Conservation (phyloP, 768 basidiomycete species). For the Auriscalpium orientale region DNA sequence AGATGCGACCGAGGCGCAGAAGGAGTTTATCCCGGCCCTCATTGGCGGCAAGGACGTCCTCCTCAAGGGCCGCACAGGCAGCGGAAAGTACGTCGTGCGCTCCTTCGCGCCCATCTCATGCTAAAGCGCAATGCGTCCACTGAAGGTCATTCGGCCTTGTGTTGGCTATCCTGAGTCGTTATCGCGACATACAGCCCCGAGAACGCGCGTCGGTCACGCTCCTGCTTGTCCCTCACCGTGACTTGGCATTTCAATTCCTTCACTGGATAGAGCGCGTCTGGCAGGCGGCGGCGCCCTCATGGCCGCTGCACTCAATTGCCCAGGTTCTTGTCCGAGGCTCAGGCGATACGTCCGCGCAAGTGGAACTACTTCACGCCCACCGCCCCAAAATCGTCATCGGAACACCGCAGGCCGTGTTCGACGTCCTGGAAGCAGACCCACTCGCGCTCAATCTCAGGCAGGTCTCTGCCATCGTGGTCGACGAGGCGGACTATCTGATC, state of each 20-base stretch:
- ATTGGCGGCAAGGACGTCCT: slow-evolving; percentile 51
- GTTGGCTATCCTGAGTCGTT: slow-evolving; percentile 57
- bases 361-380: slow-evolving; percentile 16
- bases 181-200: slow-evolving; percentile 21
- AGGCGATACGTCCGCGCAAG: slow-evolving; percentile 26
- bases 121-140: neutral
- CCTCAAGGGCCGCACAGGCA: slow-evolving; percentile 65
- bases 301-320: slow-evolving; percentile 35
- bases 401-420: slow-evolving; percentile 63
- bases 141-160: slow-evolving; percentile 65
- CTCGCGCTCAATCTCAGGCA: slow-evolving; percentile 36
- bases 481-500: slow-evolving; percentile 71
- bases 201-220: slow-evolving; percentile 3
- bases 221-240: slow-evolving; percentile 10
- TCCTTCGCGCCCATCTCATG: neutral
- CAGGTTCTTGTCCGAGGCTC: slow-evolving; percentile 58
- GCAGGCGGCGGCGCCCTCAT: neutral
- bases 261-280: slow-evolving; percentile 7
- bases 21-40: slow-evolving; percentile 54
- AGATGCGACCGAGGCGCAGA: slow-evolving; percentile 53
- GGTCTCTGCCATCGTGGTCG: slow-evolving; percentile 57
- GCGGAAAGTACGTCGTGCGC: slow-evolving; percentile 57
- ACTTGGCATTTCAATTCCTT: slow-evolving; percentile 8
- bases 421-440: slow-evolving; percentile 39
- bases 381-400: slow-evolving; percentile 64